phyloP scores from a whole-genome alignment of 2,329 filamentous ascomycete genomes.

The Penicillium sp. region DNA sequence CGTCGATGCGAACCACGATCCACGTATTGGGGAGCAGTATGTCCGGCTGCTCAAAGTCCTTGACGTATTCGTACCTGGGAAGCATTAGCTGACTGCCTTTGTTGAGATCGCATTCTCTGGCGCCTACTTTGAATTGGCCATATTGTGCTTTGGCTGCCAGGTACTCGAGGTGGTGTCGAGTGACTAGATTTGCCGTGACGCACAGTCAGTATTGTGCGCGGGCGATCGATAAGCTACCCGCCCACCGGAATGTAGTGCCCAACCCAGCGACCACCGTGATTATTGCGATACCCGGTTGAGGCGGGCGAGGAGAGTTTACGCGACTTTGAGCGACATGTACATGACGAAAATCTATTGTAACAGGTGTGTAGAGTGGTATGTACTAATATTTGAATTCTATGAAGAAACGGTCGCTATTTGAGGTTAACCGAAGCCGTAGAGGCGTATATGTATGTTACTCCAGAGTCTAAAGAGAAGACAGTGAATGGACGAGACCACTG shows the following conservation, averaged over 20 bases:
- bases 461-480: slow-evolving; percentile 7
- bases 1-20: slow-evolving; percentile 92
- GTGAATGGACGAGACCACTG: slow-evolving; percentile 3
- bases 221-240: slow-evolving; percentile 11
- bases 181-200: slow-evolving; percentile 8
- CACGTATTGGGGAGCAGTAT: slow-evolving; percentile 83
- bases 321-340: too few relatives aligned
- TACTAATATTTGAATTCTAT: slow-evolving; percentile 1
- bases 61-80: slow-evolving; percentile 84
- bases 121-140: slow-evolving; percentile 43
- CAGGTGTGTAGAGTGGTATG: too few relatives aligned
- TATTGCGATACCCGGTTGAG: too few relatives aligned
- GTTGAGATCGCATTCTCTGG: not conserved
- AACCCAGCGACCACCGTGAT: too few relatives aligned
- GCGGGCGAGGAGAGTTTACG: too few relatives aligned
- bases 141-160: too few relatives aligned
- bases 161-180: slow-evolving; percentile 10
- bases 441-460: slow-evolving; percentile 11
- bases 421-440: slow-evolving; percentile 7
- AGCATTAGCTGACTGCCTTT: not conserved
- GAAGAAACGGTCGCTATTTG: slow-evolving; percentile 8
- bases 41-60: slow-evolving; percentile 80
- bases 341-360: not conserved
- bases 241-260: too few relatives aligned
- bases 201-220: slow-evolving; percentile 22